A percentile compares a stretch with the other conserved stretches of the same genome.
These are phyloP conservation scores for Penicillium crystallinum DNA, from an alignment of 495 filamentous ascomycete species.

Conservation along the genomic window DNA sequence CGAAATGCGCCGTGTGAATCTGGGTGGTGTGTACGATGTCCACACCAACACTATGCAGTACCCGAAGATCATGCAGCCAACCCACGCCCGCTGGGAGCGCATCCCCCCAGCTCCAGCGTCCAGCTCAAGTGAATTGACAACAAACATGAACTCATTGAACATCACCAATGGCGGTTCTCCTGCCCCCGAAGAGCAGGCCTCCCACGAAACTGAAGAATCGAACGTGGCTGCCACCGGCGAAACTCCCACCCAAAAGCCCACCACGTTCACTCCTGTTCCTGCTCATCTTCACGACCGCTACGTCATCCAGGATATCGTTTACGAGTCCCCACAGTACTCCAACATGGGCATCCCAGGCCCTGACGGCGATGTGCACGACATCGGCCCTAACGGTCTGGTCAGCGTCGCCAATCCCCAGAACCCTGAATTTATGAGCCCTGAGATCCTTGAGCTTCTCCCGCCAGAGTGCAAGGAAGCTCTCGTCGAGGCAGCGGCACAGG, in stretches of 20 bases:
- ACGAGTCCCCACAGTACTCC: slow-evolving; percentile 54
- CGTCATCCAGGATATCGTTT: slow-evolving; percentile 66
- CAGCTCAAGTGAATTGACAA: slow-evolving; percentile 24
- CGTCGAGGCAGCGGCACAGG: slow-evolving; percentile 52
- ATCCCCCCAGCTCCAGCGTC: slow-evolving; percentile 34
- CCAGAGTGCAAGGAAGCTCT: slow-evolving; percentile 67
- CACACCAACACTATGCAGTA: slow-evolving; percentile 89
- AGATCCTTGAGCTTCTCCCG: slow-evolving; percentile 65
- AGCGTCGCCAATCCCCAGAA: slow-evolving; percentile 37
- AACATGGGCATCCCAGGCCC: slow-evolving; percentile 60
- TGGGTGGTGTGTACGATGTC: slow-evolving; percentile 80
- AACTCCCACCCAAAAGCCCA: slow-evolving; percentile 1
- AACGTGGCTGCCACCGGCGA: not conserved
- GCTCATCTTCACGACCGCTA: slow-evolving; percentile 66
- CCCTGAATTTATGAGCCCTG: slow-evolving; percentile 53
- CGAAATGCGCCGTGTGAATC: slow-evolving; percentile 57
- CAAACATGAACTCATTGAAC: slow-evolving; percentile 35
- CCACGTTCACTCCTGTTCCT: slow-evolving; percentile 59
- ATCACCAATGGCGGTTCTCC: slow-evolving; percentile 23
- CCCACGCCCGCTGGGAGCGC: slow-evolving; percentile 75
- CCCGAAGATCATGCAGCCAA: slow-evolving; percentile 84
- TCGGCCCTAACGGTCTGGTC: slow-evolving; percentile 61
- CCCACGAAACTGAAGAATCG: slow-evolving; percentile 5
- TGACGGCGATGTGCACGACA: slow-evolving; percentile 53
- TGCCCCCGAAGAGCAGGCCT: not conserved